These are phyloP conservation scores for Pisolithus microcarpus DNA, from an alignment of 768 basidiomycete species.

Conservation along the genomic window DNA sequence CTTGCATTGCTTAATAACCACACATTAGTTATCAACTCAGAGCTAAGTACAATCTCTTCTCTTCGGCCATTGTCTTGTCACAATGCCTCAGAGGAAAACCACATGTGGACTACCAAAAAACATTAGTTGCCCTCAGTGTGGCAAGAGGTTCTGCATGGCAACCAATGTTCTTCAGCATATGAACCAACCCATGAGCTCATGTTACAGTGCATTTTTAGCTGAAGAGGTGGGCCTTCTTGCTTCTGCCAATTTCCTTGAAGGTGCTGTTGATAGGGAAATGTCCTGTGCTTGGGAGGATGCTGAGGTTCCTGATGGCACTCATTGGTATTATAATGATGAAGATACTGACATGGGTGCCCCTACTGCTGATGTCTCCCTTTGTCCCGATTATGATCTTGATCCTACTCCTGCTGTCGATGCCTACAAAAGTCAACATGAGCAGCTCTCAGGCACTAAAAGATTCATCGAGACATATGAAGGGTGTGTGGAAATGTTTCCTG, in stretches of 20 bases:
- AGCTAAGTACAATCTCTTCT: not conserved
- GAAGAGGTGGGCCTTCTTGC: no score
- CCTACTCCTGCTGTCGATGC: no score
- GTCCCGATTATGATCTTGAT: not conserved
- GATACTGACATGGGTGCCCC: not conserved
- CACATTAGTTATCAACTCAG: not conserved
- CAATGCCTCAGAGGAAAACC: not conserved
- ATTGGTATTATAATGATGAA: not conserved
- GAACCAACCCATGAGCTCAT: slow-evolving; percentile 9
- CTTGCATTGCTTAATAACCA: not conserved
- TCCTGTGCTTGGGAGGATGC: not conserved
- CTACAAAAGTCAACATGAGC: not conserved
- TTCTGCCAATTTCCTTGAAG: no score
- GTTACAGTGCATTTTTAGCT: not conserved
- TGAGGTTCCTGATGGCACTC: not conserved
- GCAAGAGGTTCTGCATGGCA: no score
- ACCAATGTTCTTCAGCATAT: not conserved
- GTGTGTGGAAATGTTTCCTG: not conserved
- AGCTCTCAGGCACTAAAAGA: not conserved
- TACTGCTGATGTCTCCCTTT: no score
- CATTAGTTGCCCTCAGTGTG: no score
- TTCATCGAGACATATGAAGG: not conserved
- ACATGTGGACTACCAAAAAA: not conserved
- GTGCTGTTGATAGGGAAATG: no score
- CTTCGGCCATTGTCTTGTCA: not conserved